Conservation (phyloP, 345 rosid genomes). For the Hibiscus trionum region DNA sequence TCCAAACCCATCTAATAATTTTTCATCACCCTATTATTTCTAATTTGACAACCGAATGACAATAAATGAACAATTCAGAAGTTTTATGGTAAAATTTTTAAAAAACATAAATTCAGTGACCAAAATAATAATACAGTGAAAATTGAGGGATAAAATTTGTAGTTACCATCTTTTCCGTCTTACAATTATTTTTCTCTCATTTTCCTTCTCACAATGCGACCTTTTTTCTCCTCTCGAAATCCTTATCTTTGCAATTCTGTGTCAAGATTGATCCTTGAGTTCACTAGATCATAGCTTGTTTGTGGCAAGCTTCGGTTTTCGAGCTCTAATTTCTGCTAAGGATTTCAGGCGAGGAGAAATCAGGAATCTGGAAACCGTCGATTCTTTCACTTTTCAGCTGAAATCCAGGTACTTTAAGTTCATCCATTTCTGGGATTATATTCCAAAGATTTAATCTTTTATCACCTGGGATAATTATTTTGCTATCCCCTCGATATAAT, state of each 20-base stretch:
- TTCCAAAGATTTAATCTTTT: neutral
- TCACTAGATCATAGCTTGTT: neutral
- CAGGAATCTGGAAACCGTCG: neutral
- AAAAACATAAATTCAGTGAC: too few species aligned
- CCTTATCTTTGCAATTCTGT: neutral
- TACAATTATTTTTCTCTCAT: neutral
- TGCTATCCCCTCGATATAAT: neutral
- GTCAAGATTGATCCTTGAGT: neutral
- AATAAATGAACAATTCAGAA: too few species aligned
- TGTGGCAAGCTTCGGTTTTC: neutral
- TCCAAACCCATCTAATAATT: too few species aligned
- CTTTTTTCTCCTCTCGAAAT: neutral
- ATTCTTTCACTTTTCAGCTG: neutral
- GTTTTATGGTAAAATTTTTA: too few species aligned
- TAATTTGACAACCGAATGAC: too few species aligned
- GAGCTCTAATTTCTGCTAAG: neutral
- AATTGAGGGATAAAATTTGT: too few species aligned
- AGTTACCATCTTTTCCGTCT: neutral
- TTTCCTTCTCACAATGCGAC: neutral
- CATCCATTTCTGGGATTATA: neutral
- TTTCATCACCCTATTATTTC: too few species aligned
- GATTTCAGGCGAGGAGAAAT: neutral
- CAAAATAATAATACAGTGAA: too few species aligned
- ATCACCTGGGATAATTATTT: neutral
- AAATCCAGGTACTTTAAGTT: conserved; percentile 5